phyloP scores from a whole-genome alignment of 2,329 filamentous ascomycete species.

The Penicillium freii region DNA sequence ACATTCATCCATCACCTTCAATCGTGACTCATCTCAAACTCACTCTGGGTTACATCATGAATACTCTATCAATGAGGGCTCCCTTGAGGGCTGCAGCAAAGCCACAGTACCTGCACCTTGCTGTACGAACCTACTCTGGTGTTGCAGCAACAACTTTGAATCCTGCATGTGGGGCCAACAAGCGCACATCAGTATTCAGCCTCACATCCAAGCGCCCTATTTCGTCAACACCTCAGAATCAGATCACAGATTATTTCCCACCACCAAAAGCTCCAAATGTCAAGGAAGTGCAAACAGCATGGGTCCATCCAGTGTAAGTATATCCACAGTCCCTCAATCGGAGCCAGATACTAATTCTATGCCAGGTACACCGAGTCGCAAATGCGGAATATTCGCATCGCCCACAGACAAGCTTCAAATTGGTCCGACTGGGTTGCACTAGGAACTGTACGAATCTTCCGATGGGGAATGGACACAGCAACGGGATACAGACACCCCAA shows the following conservation, averaged over 20 bases:
- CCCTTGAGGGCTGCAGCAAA: constrained; percentile 31
- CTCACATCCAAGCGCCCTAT: constrained; percentile 33
- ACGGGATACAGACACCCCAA: constrained; percentile 77
- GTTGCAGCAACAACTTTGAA: constrained; percentile 21
- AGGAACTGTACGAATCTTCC: constrained; percentile 69
- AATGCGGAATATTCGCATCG: constrained; percentile 70
- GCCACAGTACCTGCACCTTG: constrained; percentile 28
- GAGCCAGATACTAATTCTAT: constrained; percentile 14
- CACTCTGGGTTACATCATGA: constrained; percentile 25
- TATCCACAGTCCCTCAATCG: not conserved
- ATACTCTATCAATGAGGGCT: constrained; percentile 26
- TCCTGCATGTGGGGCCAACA: constrained; percentile 18
- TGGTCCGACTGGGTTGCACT: constrained; percentile 78
- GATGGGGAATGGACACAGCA: constrained; percentile 76
- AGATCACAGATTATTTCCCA: constrained; percentile 58
- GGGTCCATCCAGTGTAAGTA: constrained; percentile 62
- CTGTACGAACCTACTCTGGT: constrained; percentile 26
- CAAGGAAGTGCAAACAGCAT: constrained; percentile 62
- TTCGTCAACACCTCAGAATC: constrained; percentile 37
- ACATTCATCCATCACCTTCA: not conserved
- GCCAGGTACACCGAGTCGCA: constrained; percentile 68
- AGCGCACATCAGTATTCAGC: not conserved
- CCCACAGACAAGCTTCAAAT: constrained; percentile 71
- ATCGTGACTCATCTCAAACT: not conserved
- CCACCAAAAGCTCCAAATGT: constrained; percentile 58